phyloP scores from a whole-genome alignment of 1,284 basidiomycete species.

The Rhodotorula sp. region DNA sequence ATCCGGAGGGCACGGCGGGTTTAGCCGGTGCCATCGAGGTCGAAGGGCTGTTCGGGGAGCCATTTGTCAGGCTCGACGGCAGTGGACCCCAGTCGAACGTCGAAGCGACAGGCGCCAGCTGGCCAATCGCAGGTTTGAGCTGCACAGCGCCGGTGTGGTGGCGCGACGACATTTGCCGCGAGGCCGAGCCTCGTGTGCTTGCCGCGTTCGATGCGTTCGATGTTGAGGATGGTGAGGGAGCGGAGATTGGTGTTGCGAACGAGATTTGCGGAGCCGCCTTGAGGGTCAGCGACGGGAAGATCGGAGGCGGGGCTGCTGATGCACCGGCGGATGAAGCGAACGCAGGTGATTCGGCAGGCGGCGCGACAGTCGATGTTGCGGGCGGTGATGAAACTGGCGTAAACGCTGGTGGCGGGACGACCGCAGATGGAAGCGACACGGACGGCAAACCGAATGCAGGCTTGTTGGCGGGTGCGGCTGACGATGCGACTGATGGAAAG shows the following conservation, averaged over 20 bases:
- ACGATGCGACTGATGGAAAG: not conserved
- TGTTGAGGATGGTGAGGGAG: not conserved
- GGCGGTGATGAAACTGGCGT: not conserved
- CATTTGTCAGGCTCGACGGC: not conserved
- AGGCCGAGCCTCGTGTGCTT: slow-evolving; percentile 7
- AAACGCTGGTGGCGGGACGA: not conserved
- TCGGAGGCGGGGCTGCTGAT: not conserved
- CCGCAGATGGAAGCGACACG: not conserved
- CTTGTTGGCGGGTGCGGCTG: not conserved
- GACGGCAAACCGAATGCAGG: not conserved
- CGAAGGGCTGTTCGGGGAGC: not conserved
- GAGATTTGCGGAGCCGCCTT: slow-evolving; percentile 18
- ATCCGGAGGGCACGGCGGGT: not conserved
- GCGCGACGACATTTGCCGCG: slow-evolving; percentile 3
- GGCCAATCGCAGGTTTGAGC: slow-evolving; percentile 9
- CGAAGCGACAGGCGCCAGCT: not conserved
- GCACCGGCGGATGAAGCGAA: not conserved
- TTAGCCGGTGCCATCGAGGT: not conserved
- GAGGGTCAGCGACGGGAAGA: slow-evolving; percentile 8
- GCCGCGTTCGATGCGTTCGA: not conserved
- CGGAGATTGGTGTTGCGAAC: not conserved
- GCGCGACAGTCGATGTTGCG: not conserved
- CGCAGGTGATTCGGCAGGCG: not conserved
- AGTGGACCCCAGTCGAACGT: slow-evolving; percentile 31
- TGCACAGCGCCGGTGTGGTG: slow-evolving; percentile 20